Evolutionary conservation across 2,329 filamentous ascomycete genomes (phyloP).

Genomic region (Pseudopyrenochaeta lycopersici): DNA sequence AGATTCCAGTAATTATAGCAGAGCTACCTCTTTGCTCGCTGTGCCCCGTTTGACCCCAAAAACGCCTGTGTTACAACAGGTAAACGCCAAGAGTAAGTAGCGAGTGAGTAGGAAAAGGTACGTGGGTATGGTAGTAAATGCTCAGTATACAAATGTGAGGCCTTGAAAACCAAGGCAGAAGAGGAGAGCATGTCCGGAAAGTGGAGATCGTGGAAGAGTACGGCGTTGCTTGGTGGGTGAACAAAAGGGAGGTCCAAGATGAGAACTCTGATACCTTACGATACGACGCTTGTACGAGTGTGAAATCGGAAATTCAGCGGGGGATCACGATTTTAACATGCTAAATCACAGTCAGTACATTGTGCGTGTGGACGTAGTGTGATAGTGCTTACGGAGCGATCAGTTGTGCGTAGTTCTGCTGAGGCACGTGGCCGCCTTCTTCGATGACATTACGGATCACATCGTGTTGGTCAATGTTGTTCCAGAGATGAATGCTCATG

Average conservation of each 20-base stretch:
- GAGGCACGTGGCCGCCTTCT: constrained; percentile 39
- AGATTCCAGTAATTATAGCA: no score
- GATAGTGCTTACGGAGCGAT: constrained; percentile 43
- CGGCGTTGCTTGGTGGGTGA: no score
- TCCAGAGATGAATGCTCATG: constrained; percentile 51
- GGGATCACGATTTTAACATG: constrained; percentile 42
- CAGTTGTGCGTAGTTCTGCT: constrained; percentile 46
- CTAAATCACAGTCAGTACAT: constrained; percentile 17
- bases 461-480: constrained; percentile 44
- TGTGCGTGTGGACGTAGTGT: background rate
- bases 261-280: no score
- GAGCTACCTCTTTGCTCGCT: no score
- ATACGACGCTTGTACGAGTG: no score
- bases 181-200: background rate
- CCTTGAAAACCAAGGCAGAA: background rate
- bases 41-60: background rate
- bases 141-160: background rate
- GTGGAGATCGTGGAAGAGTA: no score
- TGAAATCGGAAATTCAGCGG: background rate
- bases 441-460: constrained; percentile 47
- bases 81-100: background rate
- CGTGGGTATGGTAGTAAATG: constrained; percentile 2
- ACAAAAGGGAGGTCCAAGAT: no score
- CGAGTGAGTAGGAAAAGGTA: background rate
- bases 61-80: background rate